phyloP scores from a whole-genome alignment of 2,329 filamentous ascomycete genomes.

The Macrophomina tecta region DNA sequence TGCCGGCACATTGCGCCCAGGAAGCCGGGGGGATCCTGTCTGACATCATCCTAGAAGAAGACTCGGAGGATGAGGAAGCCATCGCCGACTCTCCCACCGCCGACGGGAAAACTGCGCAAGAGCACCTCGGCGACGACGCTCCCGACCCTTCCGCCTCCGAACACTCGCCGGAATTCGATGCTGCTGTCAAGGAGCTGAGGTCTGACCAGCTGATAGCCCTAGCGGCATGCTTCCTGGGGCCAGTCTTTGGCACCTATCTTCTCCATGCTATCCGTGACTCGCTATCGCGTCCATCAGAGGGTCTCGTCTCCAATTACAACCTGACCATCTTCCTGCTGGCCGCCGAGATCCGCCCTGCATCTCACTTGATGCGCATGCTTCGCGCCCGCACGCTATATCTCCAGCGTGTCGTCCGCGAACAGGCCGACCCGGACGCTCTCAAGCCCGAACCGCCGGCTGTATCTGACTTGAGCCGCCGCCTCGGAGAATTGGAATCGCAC shows the following conservation, averaged over 20 bases:
- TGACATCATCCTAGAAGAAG: slow-evolving; percentile 39
- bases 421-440: slow-evolving; percentile 36
- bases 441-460: slow-evolving; percentile 31
- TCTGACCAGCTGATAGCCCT: slow-evolving; percentile 78
- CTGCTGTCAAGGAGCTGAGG: slow-evolving; percentile 69
- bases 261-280: slow-evolving; percentile 81
- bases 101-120: slow-evolving; percentile 16
- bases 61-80: slow-evolving; percentile 35
- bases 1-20: not conserved
- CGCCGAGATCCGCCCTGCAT: slow-evolving; percentile 81
- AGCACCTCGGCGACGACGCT: not conserved
- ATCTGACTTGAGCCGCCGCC: slow-evolving; percentile 50
- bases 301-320: slow-evolving; percentile 90
- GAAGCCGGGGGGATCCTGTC: not conserved
- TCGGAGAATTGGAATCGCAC: slow-evolving; percentile 73
- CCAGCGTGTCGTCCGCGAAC: slow-evolving; percentile 68
- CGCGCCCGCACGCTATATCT: slow-evolving; percentile 80
- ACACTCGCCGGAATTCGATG: slow-evolving; percentile 37
- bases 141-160: not conserved
- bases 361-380: slow-evolving; percentile 81
- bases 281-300: slow-evolving; percentile 82
- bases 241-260: slow-evolving; percentile 79
- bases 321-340: slow-evolving; percentile 87
- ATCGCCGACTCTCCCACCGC: not conserved
- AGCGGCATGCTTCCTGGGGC: slow-evolving; percentile 77